These are phyloP conservation scores for Micractinium conductrix DNA, from an alignment of 139 green algal genomes.

Conservation along the genomic window DNA sequence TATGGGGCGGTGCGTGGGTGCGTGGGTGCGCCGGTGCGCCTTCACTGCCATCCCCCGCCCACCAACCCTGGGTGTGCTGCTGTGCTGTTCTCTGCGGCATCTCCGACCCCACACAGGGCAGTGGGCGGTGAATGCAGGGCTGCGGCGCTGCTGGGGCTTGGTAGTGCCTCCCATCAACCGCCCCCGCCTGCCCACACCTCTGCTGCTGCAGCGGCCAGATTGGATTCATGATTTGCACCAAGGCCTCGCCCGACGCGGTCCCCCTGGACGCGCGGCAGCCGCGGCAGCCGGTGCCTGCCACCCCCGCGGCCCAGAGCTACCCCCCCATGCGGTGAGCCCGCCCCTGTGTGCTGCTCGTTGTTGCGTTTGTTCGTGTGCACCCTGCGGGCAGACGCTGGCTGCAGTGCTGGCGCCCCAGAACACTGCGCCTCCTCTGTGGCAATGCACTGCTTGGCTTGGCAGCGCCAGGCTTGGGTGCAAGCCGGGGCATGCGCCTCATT, in stretches of 20 bases:
- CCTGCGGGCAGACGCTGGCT: too few relatives aligned
- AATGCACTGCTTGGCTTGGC: background rate
- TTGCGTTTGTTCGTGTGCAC: background rate
- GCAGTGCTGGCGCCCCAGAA: too few relatives aligned
- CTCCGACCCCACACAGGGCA: too few relatives aligned
- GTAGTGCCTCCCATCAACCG: background rate
- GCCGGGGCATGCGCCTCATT: background rate
- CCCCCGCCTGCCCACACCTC: background rate
- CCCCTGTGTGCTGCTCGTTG: background rate
- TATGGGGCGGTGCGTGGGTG: too few relatives aligned
- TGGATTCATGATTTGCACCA: constrained; percentile 97
- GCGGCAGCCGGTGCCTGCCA: constrained; percentile 48
- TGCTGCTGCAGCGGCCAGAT: constrained; percentile 86
- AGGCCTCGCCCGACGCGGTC: constrained; percentile 54
- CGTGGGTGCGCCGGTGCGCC: too few relatives aligned
- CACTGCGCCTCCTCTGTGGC: background rate
- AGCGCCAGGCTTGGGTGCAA: too few relatives aligned
- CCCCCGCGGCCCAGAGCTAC: constrained; percentile 33
- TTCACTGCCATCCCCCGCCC: too few relatives aligned
- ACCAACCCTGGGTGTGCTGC: too few relatives aligned
- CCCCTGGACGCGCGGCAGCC: constrained; percentile 62
- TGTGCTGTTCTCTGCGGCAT: too few relatives aligned
- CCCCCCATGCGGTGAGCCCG: constrained; percentile 45
- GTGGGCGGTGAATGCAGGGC: too few relatives aligned
- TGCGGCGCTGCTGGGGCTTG: too few relatives aligned